A percentile compares a stretch with the other conserved stretches of the same genome.
These are phyloP conservation scores for Cystofilobasidium macerans DNA, from an alignment of 768 basidiomycete species.

Conservation along the genomic window DNA sequence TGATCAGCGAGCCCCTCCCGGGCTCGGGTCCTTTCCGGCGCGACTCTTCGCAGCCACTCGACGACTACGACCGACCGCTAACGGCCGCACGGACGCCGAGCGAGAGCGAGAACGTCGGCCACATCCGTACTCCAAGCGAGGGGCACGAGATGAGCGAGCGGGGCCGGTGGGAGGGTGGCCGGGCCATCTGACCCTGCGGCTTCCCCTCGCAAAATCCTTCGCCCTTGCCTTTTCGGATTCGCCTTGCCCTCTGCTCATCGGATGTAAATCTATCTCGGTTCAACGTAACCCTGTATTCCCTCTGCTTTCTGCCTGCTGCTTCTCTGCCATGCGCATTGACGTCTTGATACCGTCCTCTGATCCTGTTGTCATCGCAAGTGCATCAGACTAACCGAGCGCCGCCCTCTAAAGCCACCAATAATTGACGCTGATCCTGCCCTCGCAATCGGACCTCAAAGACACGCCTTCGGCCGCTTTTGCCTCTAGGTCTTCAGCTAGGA, in stretches of 20 bases:
- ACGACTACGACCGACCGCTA: background rate
- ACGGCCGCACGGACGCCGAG: background rate
- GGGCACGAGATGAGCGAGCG: background rate
- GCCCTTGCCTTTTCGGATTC: no score
- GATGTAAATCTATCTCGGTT: no score
- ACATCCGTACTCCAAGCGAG: background rate
- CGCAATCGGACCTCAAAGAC: background rate
- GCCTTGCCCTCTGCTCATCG: no score
- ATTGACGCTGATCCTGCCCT: slow-evolving; percentile 11
- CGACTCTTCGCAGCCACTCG: background rate
- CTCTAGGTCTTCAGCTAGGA: slow-evolving; percentile 12
- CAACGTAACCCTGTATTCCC: no score
- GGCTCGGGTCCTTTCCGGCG: background rate
- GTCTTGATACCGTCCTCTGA: no score
- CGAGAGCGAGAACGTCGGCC: background rate
- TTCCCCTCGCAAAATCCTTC: background rate
- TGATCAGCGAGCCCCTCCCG: background rate
- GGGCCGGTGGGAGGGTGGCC: background rate
- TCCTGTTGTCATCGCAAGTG: background rate
- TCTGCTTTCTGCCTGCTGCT: no score
- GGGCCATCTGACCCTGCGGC: background rate
- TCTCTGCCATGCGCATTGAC: no score
- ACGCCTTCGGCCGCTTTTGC: background rate
- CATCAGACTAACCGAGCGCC: no score
- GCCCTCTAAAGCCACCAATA: slow-evolving; percentile 17